These are phyloP conservation scores for Microdochium trichocladiopsis DNA, from an alignment of 2,329 filamentous ascomycete species.

Conservation along the genomic window DNA sequence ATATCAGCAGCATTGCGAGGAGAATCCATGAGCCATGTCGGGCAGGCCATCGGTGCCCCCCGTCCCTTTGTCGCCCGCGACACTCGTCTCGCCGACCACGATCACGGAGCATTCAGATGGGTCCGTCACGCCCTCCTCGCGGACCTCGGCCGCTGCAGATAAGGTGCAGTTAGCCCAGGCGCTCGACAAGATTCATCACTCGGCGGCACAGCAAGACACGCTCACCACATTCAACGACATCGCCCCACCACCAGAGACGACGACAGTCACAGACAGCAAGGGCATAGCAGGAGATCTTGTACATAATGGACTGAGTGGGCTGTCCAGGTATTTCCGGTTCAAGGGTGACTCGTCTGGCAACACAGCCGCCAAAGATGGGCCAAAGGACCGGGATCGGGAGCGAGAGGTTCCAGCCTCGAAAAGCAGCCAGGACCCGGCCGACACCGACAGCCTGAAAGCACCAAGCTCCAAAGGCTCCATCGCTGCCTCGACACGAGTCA, in stretches of 20 bases:
- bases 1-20: conserved; percentile 1
- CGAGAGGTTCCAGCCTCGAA: conserved; percentile 11
- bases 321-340: conserved; percentile 69
- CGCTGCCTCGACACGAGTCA: conserved; percentile 32
- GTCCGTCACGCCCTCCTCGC: conserved; percentile 34
- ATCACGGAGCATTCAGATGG: conserved; percentile 25
- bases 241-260: conserved; percentile 57
- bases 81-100: conserved; percentile 16
- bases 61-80: conserved; percentile 26
- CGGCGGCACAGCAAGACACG: conserved; percentile 76
- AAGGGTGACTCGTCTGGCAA: conserved; percentile 35
- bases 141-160: conserved; percentile 48
- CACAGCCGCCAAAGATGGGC: conserved; percentile 27
- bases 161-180: conserved; percentile 69
- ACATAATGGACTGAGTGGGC: conserved; percentile 78
- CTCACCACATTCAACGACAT: conserved; percentile 95
- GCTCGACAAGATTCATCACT: conserved; percentile 81
- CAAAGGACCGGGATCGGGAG: conserved; percentile 18
- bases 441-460: conserved; percentile 35
- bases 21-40: conserved; percentile 14
- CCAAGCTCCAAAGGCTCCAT: conserved; percentile 33
- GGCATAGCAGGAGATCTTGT: conserved; percentile 65
- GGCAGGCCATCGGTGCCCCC: conserved; percentile 16
- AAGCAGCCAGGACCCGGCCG: conserved; percentile 8
- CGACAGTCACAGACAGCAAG: conserved; percentile 58